Conservation (phyloP, 495 filamentous ascomycete genomes). For the Parachaetomium inaequale region DNA sequence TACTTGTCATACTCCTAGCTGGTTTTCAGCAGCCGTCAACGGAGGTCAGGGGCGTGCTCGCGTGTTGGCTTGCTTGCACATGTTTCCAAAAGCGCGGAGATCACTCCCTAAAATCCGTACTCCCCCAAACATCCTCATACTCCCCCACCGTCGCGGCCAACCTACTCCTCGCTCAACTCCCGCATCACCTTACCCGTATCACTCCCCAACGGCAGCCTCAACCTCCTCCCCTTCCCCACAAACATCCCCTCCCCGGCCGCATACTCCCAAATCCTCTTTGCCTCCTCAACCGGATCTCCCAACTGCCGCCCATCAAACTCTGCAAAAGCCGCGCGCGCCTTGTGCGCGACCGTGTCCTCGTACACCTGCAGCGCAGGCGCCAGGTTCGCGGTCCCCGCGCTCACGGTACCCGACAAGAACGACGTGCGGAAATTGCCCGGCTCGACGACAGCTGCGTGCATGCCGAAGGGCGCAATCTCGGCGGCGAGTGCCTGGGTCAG, state of each 20-base stretch:
- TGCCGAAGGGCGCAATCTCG: conserved; percentile 4
- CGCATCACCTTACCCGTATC: background rate
- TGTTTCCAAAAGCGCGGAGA: background rate
- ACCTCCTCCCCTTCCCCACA: background rate
- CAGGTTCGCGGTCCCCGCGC: background rate
- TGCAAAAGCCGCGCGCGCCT: background rate
- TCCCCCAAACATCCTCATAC: background rate
- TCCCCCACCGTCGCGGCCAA: background rate
- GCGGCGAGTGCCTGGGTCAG: background rate
- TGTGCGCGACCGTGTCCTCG: background rate
- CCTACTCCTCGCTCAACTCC: background rate
- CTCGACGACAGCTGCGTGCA: background rate
- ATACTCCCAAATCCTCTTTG: background rate
- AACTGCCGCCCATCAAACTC: background rate
- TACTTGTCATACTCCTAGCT: too few relatives aligned
- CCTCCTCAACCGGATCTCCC: background rate
- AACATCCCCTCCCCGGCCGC: background rate
- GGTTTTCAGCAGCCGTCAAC: too few relatives aligned
- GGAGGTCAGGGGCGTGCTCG: too few relatives aligned
- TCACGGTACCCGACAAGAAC: background rate
- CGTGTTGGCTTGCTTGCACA: too few relatives aligned
- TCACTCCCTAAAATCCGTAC: conserved; percentile 1
- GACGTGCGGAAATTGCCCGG: conserved; percentile 2
- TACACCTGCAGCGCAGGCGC: background rate
- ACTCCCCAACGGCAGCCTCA: conserved; percentile 5